Evolutionary conservation across 257 asterid genomes (phyloP).

Genomic region (Solanum pinnatisectum): DNA sequence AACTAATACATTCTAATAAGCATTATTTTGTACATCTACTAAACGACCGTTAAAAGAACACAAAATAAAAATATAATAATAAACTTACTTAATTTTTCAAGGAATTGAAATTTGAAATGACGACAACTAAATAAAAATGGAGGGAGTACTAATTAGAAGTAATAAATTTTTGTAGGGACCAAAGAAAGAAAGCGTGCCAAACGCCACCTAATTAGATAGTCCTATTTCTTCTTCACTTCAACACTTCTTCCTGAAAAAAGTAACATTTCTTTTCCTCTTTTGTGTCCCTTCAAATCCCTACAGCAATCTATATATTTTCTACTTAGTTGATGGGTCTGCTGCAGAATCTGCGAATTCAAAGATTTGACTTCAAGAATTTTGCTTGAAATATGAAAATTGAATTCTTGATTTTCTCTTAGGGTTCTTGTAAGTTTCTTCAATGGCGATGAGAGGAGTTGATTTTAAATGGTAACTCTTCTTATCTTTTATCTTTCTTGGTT

Average conservation of each 20-base stretch:
- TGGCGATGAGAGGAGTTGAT: conserved; percentile 89
- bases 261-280: neutral
- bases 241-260: neutral
- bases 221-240: neutral
- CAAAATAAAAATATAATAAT: too few species aligned
- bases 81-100: too few species aligned
- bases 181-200: neutral
- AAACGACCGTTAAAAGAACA: too few species aligned
- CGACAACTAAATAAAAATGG: neutral
- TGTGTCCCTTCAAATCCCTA: neutral
- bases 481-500: neutral
- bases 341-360: neutral
- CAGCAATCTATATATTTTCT: neutral
- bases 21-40: too few species aligned
- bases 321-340: neutral
- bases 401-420: neutral
- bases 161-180: neutral
- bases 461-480: conserved; percentile 61
- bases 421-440: conserved; percentile 8
- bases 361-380: neutral
- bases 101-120: too few species aligned
- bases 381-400: neutral
- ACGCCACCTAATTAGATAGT: neutral
- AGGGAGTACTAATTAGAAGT: neutral
- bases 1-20: too few species aligned